Conservation (phyloP, 768 basidiomycete genomes). For the Kwoniella botswanensis region DNA sequence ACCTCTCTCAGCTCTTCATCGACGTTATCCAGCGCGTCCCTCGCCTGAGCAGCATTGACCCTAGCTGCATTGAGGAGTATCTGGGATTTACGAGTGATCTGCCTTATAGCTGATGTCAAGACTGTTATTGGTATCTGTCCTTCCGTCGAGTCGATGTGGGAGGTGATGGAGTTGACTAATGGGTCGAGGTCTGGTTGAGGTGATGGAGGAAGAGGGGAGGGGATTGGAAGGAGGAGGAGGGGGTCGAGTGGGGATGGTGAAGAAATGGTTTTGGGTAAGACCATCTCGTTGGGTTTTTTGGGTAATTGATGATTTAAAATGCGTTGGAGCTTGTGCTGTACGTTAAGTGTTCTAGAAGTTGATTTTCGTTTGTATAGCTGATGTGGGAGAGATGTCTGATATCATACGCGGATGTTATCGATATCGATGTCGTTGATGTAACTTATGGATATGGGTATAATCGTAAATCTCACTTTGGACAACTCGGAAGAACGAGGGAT, state of each 20-base stretch:
- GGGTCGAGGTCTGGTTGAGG: constrained; percentile 31
- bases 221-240: constrained; percentile 45
- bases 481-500: constrained; percentile 1
- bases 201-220: constrained; percentile 29
- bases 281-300: constrained; percentile 28
- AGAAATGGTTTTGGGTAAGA: constrained; percentile 35
- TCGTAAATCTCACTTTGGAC: neutral
- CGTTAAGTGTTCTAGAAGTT: too few species aligned
- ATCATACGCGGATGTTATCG: neutral
- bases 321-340: neutral
- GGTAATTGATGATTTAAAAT: neutral
- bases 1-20: constrained; percentile 41
- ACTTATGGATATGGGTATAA: neutral
- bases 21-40: constrained; percentile 38
- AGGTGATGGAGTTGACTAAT: constrained; percentile 28
- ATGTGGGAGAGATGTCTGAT: neutral
- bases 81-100: constrained; percentile 36
- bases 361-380: too few species aligned
- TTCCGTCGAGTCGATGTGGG: constrained; percentile 6
- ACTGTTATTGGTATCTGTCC: constrained; percentile 21
- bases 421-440: neutral
- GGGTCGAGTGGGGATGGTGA: constrained; percentile 40
- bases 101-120: constrained; percentile 39
- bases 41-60: constrained; percentile 30
- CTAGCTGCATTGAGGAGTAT: constrained; percentile 47